Evolutionary conservation across 2,329 filamentous ascomycete genomes (phyloP), one percentile per base, ranked within the genome.

Genomic region (Xylaria arbuscula): DNA sequence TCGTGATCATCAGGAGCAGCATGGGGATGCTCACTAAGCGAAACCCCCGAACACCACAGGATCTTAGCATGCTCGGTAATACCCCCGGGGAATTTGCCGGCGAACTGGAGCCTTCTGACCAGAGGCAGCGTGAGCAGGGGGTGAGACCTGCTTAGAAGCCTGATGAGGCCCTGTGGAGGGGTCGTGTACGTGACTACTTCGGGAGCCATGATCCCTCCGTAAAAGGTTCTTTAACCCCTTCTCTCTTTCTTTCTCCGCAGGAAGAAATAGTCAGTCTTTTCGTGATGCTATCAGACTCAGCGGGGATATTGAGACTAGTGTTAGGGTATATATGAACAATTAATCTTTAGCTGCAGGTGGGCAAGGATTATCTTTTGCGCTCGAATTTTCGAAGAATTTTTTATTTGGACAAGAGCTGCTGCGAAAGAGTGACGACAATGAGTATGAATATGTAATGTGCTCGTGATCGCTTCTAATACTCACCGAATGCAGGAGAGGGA

Each of bases 41-140:
- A 15, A 15, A 59, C 28, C 22, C 13, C 11, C 45, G 71, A 70
- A 2, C 55, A 61, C 63, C 62, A 72, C 22, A 88, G 72, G 8
- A 86, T 79, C 64, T 75, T 86, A 6, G 79, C 82, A 72, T 77
- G 80, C 72, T 78, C 78, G 42, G 78, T 85, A 24, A 82, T 82
- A 38, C 81, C 82, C 34, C 78, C 77, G 0, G 79, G 76, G 45
- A 80, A 78, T 56, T 78, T 81, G 24, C 84, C 81, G 76, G 84
- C 81, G 76, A 88, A 90, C 69, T 91, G 88, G 5, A 92, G 80
- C 2, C 90, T 84, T n/a, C 90, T 86, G 54, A 89, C 81, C 4
- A 92, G 78, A 6, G 88, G 84, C 15, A 92, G 80, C 4, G 88
- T 88, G 72, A 85, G 80, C 0, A 90, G 90, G 9, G 90, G 79